phyloP scores from a whole-genome alignment of 129 eudicot genomes.

The Artemisia annua region DNA sequence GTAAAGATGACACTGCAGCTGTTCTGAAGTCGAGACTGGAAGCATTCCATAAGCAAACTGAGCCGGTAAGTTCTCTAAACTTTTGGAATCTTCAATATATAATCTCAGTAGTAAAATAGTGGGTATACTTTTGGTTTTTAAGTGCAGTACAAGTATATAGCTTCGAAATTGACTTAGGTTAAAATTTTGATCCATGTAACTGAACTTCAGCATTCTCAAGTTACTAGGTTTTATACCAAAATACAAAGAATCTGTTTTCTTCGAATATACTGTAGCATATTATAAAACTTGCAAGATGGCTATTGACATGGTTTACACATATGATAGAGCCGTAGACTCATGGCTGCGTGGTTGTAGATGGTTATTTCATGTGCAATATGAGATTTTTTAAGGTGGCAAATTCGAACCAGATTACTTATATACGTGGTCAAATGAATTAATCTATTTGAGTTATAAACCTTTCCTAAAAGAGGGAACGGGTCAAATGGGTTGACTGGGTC shows the following conservation, averaged over 20 bases:
- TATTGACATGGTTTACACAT: no score
- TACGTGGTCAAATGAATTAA: neutral
- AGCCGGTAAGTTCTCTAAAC: slow-evolving; percentile 59
- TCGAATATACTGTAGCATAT: no score
- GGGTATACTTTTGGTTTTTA: neutral
- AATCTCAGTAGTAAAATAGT: neutral
- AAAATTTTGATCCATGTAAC: neutral
- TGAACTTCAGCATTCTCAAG: neutral
- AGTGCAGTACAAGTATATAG: neutral
- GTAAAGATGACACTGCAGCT: slow-evolving; percentile 93
- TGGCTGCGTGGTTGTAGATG: no score
- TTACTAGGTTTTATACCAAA: neutral
- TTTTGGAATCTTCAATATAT: neutral
- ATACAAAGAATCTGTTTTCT: no score
- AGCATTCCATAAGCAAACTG: slow-evolving; percentile 82
- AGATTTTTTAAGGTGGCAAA: neutral
- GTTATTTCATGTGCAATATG: neutral
- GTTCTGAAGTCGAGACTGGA: slow-evolving; percentile 92
- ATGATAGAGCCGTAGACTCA: no score
- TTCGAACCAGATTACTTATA: neutral
- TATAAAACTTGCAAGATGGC: no score
- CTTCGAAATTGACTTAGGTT: neutral
- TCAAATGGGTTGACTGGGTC: no score
- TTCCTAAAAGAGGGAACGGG: no score
- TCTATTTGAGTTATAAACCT: no score